Evolutionary conservation across 1,139 yeast genomes (phyloP), one percentile per base, ranked within the genome.

Genomic region (Yamadazyma atlantica): DNA sequence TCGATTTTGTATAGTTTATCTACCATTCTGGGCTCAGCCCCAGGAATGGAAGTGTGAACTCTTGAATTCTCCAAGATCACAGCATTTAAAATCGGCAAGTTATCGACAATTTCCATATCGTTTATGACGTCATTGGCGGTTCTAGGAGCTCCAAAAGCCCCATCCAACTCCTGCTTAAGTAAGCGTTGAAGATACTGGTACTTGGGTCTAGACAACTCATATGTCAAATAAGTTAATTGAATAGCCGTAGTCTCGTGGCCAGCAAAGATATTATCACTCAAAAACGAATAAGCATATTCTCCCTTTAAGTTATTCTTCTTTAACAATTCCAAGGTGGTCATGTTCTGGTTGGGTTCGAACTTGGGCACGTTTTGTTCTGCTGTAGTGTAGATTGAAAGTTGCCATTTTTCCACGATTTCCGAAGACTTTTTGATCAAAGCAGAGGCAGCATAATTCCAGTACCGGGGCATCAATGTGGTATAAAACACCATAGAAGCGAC

Each of bases 191-290:
- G 58, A 12, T 57, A 51, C 1, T 46, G 41, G 47, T 78, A 63
- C 7, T 59, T 59, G 0, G 79, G 80, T 37, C 78, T 62, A 2
- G 86, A 80, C 35, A 82, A 55, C 50, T 80, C 80, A 63, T 79
- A 82, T 10, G 78, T 66, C 36, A 80, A 58, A 54, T 75, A 83
- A 1, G 86, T 67, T 40, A 83, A 57, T 13, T 82, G 82, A 4
- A 80, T 74, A 0, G 87, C 89, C 0, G 90, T 82, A 2, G 92
- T 83, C 53, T 82, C 86, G 52, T 83, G 89, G 3, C 92, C 92
- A 1, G 92, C 92, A 38, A 69, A 69, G 14, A 69, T 67, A 46
- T 64, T 64, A 40, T 68, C 73, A 4, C 68, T 63, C 16, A 70
- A 49, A 41, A 69, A 65, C 1, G 73, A 60, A 46, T 69, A 70